phyloP scores from a whole-genome alignment of 2,329 filamentous ascomycete genomes.

The Tricladium varicosporioides region DNA sequence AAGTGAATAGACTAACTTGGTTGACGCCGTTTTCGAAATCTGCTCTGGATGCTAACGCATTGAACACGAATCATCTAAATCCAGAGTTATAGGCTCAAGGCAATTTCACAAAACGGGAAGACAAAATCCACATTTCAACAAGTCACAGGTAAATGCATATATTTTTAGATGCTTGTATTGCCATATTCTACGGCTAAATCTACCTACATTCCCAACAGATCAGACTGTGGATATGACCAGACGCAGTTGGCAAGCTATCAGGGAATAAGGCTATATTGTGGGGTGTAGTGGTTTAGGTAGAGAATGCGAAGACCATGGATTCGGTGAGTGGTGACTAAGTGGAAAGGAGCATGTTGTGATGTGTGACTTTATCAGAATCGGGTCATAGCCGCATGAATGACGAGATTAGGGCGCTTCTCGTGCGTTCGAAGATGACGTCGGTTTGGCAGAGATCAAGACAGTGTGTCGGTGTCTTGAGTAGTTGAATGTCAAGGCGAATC shows the following conservation, averaged over 20 bases:
- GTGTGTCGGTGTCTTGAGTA: constrained; percentile 36
- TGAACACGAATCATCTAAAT: background rate
- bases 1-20: too few relatives aligned
- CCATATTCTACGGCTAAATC: constrained; percentile 26
- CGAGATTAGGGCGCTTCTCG: constrained; percentile 40
- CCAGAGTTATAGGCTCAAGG: too few relatives aligned
- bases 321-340: constrained; percentile 14
- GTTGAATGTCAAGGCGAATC: constrained; percentile 35
- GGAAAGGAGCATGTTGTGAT: constrained; percentile 26
- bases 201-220: constrained; percentile 28
- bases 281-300: constrained; percentile 21
- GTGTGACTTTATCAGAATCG: constrained; percentile 35
- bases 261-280: constrained; percentile 23
- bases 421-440: constrained; percentile 35
- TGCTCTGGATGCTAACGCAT: too few relatives aligned
- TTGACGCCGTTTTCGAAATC: too few relatives aligned
- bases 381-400: constrained; percentile 37
- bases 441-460: constrained; percentile 35
- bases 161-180: constrained; percentile 24
- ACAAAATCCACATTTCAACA: too few relatives aligned
- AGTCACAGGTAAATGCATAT: too few relatives aligned
- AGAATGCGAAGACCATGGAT: constrained; percentile 24
- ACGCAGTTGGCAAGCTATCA: constrained; percentile 19
- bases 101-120: too few relatives aligned
- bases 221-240: constrained; percentile 19